Percentiles rank a stretch among this genome's conserved stretches.
These are phyloP conservation scores for Plasmodium berghei DNA, from an alignment of 169 alveolate species.

Conservation along the genomic window DNA sequence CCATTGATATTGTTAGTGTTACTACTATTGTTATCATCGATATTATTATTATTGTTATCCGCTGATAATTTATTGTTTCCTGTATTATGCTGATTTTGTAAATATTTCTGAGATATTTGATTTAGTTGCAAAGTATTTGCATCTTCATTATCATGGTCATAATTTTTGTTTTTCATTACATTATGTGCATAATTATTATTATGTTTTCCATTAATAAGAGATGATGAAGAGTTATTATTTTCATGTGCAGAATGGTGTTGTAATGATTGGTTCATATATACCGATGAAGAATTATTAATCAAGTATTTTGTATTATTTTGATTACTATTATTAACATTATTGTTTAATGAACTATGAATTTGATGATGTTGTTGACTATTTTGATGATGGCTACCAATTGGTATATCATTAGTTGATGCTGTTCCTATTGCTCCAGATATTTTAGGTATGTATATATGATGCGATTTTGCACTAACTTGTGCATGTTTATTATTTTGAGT, in stretches of 20 bases:
- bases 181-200: conserved; percentile 36
- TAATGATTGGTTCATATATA: conserved; percentile 28
- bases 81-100: conserved; percentile 35
- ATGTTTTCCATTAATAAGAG: conserved; percentile 15
- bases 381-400: background rate
- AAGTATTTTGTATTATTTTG: conserved; percentile 20
- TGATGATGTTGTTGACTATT: conserved; percentile 11
- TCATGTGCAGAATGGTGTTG: conserved; percentile 10
- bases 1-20: background rate
- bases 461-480: conserved; percentile 35
- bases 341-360: background rate
- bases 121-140: conserved; percentile 40
- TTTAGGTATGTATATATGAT: conserved; percentile 41
- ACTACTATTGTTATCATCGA: background rate
- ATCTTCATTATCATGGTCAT: conserved; percentile 59
- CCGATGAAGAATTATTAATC: conserved; percentile 14
- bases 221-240: conserved; percentile 6
- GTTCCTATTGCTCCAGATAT: conserved; percentile 13
- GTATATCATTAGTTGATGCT: conserved; percentile 5
- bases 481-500: conserved; percentile 31
- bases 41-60: background rate
- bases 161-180: conserved; percentile 47
- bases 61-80: conserved; percentile 18
- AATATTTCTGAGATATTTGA: conserved; percentile 62
- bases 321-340: background rate